A percentile compares a stretch with the other conserved stretches of the same genome.
Evolutionary conservation across 176 grass and related monocot genomes (phyloP).

Genomic region (Pharus latifolius): DNA sequence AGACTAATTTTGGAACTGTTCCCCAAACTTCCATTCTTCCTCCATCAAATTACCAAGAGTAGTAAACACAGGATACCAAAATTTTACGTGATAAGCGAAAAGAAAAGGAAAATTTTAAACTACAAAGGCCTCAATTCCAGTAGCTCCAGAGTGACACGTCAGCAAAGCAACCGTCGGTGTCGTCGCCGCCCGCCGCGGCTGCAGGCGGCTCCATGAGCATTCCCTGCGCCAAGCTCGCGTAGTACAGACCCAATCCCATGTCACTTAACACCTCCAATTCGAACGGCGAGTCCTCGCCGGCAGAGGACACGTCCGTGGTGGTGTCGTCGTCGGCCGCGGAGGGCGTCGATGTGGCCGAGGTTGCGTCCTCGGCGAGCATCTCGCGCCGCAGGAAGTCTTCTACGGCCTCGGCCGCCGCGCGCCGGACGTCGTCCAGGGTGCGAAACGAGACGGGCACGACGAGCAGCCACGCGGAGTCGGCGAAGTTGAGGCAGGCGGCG

Average conservation of each 20-base stretch:
- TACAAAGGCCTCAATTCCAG: too few relatives aligned
- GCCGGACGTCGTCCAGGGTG: too few relatives aligned
- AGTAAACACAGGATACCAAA: too few relatives aligned
- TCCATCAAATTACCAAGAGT: too few relatives aligned
- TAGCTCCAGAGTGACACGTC: conserved; percentile 16
- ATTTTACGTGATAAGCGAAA: too few relatives aligned
- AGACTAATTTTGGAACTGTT: too few relatives aligned
- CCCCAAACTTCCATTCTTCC: too few relatives aligned
- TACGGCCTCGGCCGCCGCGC: conserved; percentile 19
- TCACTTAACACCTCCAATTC: conserved; percentile 16
- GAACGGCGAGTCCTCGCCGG: not conserved
- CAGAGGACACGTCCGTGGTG: not conserved
- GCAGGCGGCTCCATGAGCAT: conserved; percentile 25
- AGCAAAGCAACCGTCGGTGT: not conserved
- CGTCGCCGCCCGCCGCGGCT: not conserved
- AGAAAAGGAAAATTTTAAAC: too few relatives aligned
- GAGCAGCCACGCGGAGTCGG: conserved; percentile 45
- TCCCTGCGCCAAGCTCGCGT: conserved; percentile 42
- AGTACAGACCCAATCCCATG: conserved; percentile 44
- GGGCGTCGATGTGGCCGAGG: not conserved
- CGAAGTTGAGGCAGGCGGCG: conserved; percentile 59
- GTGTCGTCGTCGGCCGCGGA: not conserved
- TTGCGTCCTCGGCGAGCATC: not conserved
- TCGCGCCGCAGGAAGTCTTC: not conserved
- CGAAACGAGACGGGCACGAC: not conserved